Evolutionary conservation across 441 rosid genomes (phyloP), one percentile per base, ranked within the genome.

Genomic region (Aleurites moluccanus): DNA sequence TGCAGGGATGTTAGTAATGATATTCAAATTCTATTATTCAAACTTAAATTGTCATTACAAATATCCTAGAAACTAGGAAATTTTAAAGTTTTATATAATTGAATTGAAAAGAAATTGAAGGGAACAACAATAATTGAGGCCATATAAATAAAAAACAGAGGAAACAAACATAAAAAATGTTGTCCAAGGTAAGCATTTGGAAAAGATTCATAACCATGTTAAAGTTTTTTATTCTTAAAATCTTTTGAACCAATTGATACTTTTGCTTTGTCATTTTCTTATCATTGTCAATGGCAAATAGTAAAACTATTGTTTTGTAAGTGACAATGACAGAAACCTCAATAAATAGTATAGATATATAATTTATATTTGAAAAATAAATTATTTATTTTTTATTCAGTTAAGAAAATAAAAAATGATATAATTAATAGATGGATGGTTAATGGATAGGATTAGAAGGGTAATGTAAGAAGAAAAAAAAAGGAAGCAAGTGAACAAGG

Each of bases 401-500:
- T 38, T 38, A 38, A 50, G 67, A 45, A 50, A 50, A 50, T 11
- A n/a, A 53, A 20, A 20, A 56, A 56, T 21, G 9, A 21, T 21
- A 2, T 9, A n/a, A 56, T 0, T 0, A 3, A 21, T 2, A 55
- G 76, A 66, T 71, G 38, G 2, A n/a, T 10, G 69, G 64, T 13
- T 57, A 62, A 27, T 69, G 81, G 84, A 81, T 81, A 81, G 70
- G 80, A 78, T 61, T 33, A 18, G 53, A 75, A 64, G 83, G 80
- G 79, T 45, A 67, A 33, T 73, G 15, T 13, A 28, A 79, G 52
- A 25, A 83, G 40, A 33, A 20, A 47, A 30, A 3, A 77, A 67
- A 20, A 27, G 25, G 30, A 70, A 69, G 65, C 75, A 67, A 84
- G 14, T 10, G 35, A 56, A 62, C 73, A 68, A 50, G 25, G 57